These are phyloP conservation scores for Selaginella tamariscina DNA, from an alignment of 75 land plant genomes.

Conservation along the genomic window DNA sequence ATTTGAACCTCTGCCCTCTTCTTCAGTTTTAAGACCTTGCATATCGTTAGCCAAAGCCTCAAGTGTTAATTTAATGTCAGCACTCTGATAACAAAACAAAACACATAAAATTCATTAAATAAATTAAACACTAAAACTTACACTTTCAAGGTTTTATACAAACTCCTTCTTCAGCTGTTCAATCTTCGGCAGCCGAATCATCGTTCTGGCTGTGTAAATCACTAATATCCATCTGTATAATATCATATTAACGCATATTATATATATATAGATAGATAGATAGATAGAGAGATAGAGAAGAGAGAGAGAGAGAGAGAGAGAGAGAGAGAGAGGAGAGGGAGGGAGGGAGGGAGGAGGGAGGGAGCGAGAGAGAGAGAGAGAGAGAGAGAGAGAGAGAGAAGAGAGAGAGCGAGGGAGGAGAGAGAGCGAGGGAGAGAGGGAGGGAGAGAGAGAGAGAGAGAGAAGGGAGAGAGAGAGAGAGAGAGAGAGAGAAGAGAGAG, in stretches of 20 bases:
- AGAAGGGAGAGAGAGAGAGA: background rate
- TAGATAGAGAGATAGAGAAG: background rate
- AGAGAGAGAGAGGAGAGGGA: too few species aligned
- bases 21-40: constrained; percentile 1
- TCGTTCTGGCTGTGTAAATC: constrained; percentile 14
- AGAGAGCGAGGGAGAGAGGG: too few species aligned
- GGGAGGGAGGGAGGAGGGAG: too few species aligned
- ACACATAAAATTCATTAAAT: background rate
- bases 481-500: background rate
- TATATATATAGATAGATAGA: too few species aligned
- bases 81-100: constrained; percentile 11
- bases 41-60: background rate
- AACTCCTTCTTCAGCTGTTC: constrained; percentile 18
- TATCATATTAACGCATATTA: too few species aligned
- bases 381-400: background rate
- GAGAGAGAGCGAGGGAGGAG: too few species aligned
- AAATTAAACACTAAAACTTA: background rate
- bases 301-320: too few species aligned
- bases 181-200: constrained; percentile 9
- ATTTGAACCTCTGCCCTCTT: background rate
- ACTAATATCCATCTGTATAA: constrained; percentile 18
- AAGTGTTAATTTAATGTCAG: constrained; percentile 11
- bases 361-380: too few species aligned
- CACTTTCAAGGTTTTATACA: background rate
- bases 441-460: background rate